Conservation (phyloP, 148 eudicot species). For the Agrostemma githago region DNA sequence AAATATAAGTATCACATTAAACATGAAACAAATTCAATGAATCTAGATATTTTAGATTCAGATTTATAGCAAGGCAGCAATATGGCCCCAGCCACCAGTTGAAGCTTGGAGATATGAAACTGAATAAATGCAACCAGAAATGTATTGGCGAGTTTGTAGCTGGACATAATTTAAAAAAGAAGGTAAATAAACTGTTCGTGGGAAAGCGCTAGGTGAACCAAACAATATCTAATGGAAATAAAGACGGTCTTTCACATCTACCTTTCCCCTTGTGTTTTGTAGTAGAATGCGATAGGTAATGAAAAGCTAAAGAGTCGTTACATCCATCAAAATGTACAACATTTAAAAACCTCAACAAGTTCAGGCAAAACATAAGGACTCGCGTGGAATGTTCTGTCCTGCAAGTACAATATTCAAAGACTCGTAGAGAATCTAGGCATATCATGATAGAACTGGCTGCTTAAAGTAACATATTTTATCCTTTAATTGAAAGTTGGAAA, state of each 20-base stretch:
- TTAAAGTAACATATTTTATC: neutral
- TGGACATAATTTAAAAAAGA: neutral
- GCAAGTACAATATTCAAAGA: neutral
- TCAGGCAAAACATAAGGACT: neutral
- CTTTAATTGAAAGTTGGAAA: neutral
- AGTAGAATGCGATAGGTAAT: neutral
- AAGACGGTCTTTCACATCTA: neutral
- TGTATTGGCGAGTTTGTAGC: neutral
- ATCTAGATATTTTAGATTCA: neutral
- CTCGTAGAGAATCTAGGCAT: neutral
- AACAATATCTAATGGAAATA: neutral
- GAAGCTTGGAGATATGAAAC: neutral
- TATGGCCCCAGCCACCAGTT: neutral
- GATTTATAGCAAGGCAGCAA: neutral
- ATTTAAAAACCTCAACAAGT: neutral
- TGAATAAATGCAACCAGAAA: neutral
- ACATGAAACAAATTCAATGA: neutral
- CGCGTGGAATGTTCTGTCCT: neutral
- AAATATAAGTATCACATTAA: neutral
- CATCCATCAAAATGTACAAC: neutral
- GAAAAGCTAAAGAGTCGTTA: neutral
- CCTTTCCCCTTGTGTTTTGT: neutral
- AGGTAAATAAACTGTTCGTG: neutral
- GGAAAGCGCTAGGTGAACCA: neutral
- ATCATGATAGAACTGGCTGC: slow-evolving; percentile 2